Evolutionary conservation across 2,329 filamentous ascomycete genomes (phyloP).

Genomic region (Pyrenophora graminea): DNA sequence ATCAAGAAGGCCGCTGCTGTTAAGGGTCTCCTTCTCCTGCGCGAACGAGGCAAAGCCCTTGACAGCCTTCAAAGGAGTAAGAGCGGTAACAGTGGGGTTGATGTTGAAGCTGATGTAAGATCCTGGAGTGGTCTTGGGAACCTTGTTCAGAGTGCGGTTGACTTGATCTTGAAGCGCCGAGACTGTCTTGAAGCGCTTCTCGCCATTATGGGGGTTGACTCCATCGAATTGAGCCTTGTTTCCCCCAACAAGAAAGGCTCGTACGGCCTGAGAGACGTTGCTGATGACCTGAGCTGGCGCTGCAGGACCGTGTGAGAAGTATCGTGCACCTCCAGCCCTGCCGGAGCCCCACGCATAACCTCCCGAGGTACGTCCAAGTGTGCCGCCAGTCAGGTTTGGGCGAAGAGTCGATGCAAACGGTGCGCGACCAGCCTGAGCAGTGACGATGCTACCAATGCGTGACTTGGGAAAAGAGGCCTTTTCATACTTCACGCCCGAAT

Average conservation of each 20-base stretch:
- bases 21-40: constrained; percentile 63
- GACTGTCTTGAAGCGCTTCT: constrained; percentile 79
- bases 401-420: constrained; percentile 88
- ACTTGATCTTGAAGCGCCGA: constrained; percentile 74
- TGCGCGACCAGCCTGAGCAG: constrained; percentile 71
- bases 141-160: constrained; percentile 66
- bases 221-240: constrained; percentile 89
- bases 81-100: constrained; percentile 85
- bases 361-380: constrained; percentile 80
- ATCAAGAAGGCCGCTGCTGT: constrained; percentile 82
- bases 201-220: constrained; percentile 66
- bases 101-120: constrained; percentile 88
- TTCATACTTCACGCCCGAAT: constrained; percentile 51
- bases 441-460: constrained; percentile 59
- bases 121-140: constrained; percentile 66
- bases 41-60: constrained; percentile 54
- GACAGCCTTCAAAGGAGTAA: constrained; percentile 71
- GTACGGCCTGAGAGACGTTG: constrained; percentile 91
- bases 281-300: constrained; percentile 88
- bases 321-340: constrained; percentile 71
- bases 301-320: constrained; percentile 87
- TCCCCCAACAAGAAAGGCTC: constrained; percentile 90
- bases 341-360: constrained; percentile 81
- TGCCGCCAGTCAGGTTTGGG: constrained; percentile 88
- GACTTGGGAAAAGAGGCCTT: constrained; percentile 61